Percentiles rank a stretch among this genome's conserved stretches.
These are phyloP conservation scores for Hyaloscypha hepaticicola DNA, from an alignment of 495 filamentous ascomycete species.

Conservation along the genomic window DNA sequence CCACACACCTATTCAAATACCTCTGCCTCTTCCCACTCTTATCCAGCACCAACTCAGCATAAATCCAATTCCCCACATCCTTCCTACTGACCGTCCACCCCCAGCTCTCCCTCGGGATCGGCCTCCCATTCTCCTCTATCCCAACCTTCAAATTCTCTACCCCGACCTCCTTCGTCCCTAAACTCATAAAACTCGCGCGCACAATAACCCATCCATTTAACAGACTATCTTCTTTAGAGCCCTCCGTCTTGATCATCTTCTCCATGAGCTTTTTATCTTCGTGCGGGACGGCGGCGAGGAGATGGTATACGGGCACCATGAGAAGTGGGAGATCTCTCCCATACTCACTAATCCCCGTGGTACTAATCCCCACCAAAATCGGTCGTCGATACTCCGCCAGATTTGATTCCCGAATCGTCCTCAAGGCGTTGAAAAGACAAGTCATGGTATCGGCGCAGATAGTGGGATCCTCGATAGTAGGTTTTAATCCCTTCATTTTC, in stretches of 20 bases:
- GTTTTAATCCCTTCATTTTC: not conserved
- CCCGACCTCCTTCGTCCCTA: not conserved
- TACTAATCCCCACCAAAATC: not conserved
- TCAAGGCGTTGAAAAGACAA: not conserved
- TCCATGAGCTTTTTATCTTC: constrained; percentile 1
- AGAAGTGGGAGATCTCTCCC: not conserved
- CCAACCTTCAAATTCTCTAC: not conserved
- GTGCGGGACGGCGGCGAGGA: not conserved
- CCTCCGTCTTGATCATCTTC: not conserved
- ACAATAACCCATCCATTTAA: not conserved
- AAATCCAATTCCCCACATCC: not conserved
- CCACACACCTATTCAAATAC: not conserved
- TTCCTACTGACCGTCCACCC: no score
- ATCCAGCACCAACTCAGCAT: not conserved
- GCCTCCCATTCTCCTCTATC: not conserved
- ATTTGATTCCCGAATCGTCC: not conserved
- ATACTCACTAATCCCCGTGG: not conserved
- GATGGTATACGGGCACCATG: not conserved
- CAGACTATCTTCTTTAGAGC: not conserved
- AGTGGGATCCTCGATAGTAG: not conserved
- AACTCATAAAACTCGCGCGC: not conserved
- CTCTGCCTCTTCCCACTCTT: not conserved
- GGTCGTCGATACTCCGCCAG: not conserved
- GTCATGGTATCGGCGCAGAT: not conserved
- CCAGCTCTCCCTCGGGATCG: no score